Evolutionary conservation across 768 basidiomycete species (phyloP), one percentile per base, ranked within the genome.

Genomic region (Boletus sensibilis): DNA sequence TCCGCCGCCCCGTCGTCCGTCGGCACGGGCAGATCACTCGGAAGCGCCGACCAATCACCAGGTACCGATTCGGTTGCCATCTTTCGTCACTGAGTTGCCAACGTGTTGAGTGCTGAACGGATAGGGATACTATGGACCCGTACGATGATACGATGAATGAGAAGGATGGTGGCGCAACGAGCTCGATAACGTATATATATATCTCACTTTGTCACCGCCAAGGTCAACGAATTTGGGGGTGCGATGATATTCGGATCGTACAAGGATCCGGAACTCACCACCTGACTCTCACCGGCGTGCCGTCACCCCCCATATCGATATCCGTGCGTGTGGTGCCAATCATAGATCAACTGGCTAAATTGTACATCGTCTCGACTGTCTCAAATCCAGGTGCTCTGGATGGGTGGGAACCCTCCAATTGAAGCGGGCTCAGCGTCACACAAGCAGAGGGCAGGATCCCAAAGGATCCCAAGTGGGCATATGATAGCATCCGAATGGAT

Each of bases 1-100:
- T 68, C 56, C 2, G 58, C 63, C 5, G 33, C 20, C 4, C 64
- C 54, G 10, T 65, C 64, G 35, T 65, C 60, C 9, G 29, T 43
- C 1, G 55, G 52, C 2, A 62, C 56, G 6, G 57, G 57, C 13
- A 60, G 44, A 37, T 64, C 47, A 9, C 35, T 46, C n/a, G 63
- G 56, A 34, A 66, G 40, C n/a, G 56, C 9, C n/a, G 18, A 49
- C 61, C 61, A 63, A 37, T 60, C 55, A 12, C 6, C 10, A 3
- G 47, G 50, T 18, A 50, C 11, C 12, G 42, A n/a, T 14, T 27
- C 25, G 7, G 25, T 20, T 29, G 13, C 13, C 49, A 50, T 50
- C 37, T 38, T 38, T 20, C 21, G 21, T 18, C 6, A 12, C 16
- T 1, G 21, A 14, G 14, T n/a, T 21, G 8, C 13, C 13, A 10